Percentiles rank a stretch among this genome's conserved stretches.
These are phyloP conservation scores for Helotiales sp. DNA, from an alignment of 2,329 filamentous ascomycete species.

Conservation along the genomic window DNA sequence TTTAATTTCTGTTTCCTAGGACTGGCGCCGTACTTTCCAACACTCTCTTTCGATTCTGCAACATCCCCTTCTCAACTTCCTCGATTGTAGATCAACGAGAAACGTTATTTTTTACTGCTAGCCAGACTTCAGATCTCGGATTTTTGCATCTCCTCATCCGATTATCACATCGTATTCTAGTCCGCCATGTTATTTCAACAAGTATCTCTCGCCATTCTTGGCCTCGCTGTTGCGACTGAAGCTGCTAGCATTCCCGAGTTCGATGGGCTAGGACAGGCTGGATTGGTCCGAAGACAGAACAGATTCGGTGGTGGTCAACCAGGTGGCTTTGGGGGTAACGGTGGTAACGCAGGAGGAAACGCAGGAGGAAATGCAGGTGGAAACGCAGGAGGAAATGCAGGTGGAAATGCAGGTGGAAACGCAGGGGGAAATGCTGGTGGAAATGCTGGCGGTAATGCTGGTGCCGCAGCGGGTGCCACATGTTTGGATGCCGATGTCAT, in stretches of 20 bases:
- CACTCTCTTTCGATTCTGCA: conserved; percentile 16
- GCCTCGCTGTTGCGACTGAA: conserved; percentile 18
- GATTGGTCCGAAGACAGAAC: conserved; percentile 18
- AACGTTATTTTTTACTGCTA: conserved; percentile 1
- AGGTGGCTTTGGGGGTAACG: conserved; percentile 9
- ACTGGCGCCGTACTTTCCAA: conserved; percentile 16
- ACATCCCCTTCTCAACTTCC: conserved; percentile 9
- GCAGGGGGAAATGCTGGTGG: background rate
- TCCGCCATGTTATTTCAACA: conserved; percentile 23
- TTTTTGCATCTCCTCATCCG: background rate
- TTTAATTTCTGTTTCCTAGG: conserved; percentile 20
- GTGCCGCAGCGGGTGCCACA: conserved; percentile 36
- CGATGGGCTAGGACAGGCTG: conserved; percentile 4
- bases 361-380: background rate
- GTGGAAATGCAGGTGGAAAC: background rate
- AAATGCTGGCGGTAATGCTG: conserved; percentile 25
- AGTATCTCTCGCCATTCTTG: conserved; percentile 13
- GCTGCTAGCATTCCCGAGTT: conserved; percentile 21
- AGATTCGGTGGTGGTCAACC: conserved; percentile 3
- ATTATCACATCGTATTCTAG: background rate
- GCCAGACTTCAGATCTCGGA: background rate
- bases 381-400: background rate
- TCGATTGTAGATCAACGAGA: conserved; percentile 34
- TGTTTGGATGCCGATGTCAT: conserved; percentile 46
- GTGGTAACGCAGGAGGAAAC: background rate